Conservation (phyloP, 108 stramenopile genomes). For the Cyclotella atomus region DNA sequence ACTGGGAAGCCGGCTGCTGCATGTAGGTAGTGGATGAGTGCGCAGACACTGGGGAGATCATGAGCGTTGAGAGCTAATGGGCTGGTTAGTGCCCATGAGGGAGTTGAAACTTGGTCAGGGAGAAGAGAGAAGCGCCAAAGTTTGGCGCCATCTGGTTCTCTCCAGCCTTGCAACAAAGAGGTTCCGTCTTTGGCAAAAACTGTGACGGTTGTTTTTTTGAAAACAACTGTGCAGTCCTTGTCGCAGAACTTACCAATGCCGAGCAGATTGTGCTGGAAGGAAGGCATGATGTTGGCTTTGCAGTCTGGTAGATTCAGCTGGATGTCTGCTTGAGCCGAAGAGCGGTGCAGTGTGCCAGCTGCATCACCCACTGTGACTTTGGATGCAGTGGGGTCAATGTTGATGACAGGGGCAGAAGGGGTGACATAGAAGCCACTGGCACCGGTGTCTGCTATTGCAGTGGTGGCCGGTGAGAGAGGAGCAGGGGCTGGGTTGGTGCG, state of each 20-base stretch:
- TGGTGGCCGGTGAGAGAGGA: not conserved
- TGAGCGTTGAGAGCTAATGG: constrained; percentile 5
- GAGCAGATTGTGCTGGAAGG: constrained; percentile 14
- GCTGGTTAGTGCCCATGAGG: not conserved
- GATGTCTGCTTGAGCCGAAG: not conserved
- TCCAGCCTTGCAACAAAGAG: constrained; percentile 12
- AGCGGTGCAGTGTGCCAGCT: not conserved
- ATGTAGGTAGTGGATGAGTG: constrained; percentile 11
- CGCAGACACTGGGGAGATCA: constrained; percentile 8
- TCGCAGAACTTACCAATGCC: constrained; percentile 7
- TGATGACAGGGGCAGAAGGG: constrained; percentile 1
- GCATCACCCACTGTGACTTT: not conserved
- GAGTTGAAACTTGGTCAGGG: not conserved
- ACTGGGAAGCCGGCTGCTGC: constrained; percentile 21
- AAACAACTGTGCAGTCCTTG: not conserved
- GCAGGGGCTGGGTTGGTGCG: not conserved
- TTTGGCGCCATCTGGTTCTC: not conserved
- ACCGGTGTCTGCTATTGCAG: not conserved
- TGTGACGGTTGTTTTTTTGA: constrained; percentile 7
- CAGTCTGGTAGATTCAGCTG: not conserved
- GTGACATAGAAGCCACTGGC: constrained; percentile 7
- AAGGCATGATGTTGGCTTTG: constrained; percentile 22
- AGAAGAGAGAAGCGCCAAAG: constrained; percentile 11
- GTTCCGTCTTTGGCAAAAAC: not conserved
- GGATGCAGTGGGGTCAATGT: not conserved